Percentiles rank a stretch among this genome's conserved stretches.
These are phyloP conservation scores for Papiliotrema fonsecae DNA, from an alignment of 1,284 basidiomycete species.

Conservation along the genomic window DNA sequence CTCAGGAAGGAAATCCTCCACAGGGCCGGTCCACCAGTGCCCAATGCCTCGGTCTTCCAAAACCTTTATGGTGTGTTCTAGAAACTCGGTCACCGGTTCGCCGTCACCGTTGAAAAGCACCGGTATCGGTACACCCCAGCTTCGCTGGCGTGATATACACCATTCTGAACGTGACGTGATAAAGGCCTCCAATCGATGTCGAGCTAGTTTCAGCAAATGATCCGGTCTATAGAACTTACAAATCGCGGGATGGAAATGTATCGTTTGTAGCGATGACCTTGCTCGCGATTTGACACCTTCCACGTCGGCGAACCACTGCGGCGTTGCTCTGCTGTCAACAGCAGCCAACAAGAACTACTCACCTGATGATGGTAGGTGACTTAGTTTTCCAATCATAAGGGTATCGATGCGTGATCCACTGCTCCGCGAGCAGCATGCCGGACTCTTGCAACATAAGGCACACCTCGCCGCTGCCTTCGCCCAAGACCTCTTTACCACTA, in stretches of 20 bases:
- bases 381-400: slow-evolving; percentile 98
- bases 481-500: slow-evolving; percentile 67
- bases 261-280: slow-evolving; percentile 63
- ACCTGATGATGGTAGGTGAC: slow-evolving; percentile 85
- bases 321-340: slow-evolving; percentile 67
- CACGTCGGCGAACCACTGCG: slow-evolving; percentile 96
- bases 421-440: slow-evolving; percentile 61
- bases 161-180: slow-evolving; percentile 87
- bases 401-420: slow-evolving; percentile 79
- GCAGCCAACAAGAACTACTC: slow-evolving; percentile 20
- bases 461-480: slow-evolving; percentile 63
- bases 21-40: slow-evolving; percentile 88
- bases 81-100: slow-evolving; percentile 60
- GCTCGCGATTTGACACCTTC: slow-evolving; percentile 76
- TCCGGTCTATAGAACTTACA: slow-evolving; percentile 55
- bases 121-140: slow-evolving; percentile 97
- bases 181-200: slow-evolving; percentile 78
- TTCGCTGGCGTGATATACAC: slow-evolving; percentile 97
- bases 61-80: slow-evolving; percentile 73
- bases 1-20: slow-evolving; percentile 71
- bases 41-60: slow-evolving; percentile 68
- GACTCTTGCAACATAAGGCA: slow-evolving; percentile 59
- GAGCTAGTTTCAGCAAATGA: slow-evolving; percentile 54
- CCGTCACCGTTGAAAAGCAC: slow-evolving; percentile 71
- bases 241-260: slow-evolving; percentile 70